These are phyloP conservation scores for Sistotremastrum niveocremeum DNA, from an alignment of 768 basidiomycete species.

Conservation along the genomic window DNA sequence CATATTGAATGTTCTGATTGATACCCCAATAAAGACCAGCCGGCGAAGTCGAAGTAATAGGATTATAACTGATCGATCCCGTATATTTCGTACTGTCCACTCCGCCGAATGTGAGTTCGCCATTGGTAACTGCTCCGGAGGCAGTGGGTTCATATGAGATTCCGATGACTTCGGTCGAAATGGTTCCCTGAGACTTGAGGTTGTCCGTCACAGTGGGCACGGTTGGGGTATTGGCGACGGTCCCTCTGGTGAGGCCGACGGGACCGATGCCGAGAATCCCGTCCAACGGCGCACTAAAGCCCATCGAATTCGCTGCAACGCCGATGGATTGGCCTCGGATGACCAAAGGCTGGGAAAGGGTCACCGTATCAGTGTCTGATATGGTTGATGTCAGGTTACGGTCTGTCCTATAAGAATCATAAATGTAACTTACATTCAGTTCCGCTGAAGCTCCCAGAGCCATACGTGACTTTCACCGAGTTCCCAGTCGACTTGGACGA, in stretches of 20 bases:
- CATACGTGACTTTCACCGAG: slow-evolving; percentile 15
- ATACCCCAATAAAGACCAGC: slow-evolving; percentile 39
- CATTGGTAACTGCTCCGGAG: slow-evolving; percentile 23
- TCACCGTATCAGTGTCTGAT: slow-evolving; percentile 33
- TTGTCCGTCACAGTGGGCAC: slow-evolving; percentile 50
- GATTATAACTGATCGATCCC: slow-evolving; percentile 23
- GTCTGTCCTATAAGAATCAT: background rate
- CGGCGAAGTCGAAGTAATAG: slow-evolving; percentile 32
- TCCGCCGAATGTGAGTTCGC: slow-evolving; percentile 43
- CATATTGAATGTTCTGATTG: slow-evolving; percentile 29
- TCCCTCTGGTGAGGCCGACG: slow-evolving; percentile 32
- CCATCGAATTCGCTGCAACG: slow-evolving; percentile 28
- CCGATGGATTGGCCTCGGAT: slow-evolving; percentile 36
- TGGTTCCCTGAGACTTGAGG: slow-evolving; percentile 33
- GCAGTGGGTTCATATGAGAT: slow-evolving; percentile 42
- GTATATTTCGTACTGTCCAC: slow-evolving; percentile 30
- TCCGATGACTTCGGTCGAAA: slow-evolving; percentile 31
- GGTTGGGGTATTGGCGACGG: slow-evolving; percentile 23
- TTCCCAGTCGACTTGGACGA: slow-evolving; percentile 29
- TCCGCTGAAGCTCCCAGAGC: slow-evolving; percentile 39
- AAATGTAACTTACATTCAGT: slow-evolving; percentile 28
- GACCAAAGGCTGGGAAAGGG: slow-evolving; percentile 26
- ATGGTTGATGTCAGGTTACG: slow-evolving; percentile 3
- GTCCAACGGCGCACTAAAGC: slow-evolving; percentile 31
- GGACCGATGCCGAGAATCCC: slow-evolving; percentile 47